Conservation (phyloP, 1,284 basidiomycete genomes). For the Phellopilus nigrolimitatus region DNA sequence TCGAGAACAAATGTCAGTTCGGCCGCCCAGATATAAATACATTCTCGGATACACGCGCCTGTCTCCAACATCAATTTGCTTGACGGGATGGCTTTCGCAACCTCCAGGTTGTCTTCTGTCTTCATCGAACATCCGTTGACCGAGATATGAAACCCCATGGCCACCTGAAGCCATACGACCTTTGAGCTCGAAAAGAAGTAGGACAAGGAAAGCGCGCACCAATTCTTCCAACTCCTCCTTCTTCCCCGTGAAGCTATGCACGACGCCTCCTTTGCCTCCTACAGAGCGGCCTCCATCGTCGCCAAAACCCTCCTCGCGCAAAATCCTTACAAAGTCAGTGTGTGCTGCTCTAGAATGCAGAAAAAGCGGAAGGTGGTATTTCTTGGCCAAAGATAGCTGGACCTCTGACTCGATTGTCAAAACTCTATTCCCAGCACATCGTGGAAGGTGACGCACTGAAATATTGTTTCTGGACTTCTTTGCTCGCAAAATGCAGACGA, state of each 20-base stretch:
- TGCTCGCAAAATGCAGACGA: constrained; percentile 65
- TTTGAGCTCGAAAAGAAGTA: neutral
- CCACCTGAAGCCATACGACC: constrained; percentile 39
- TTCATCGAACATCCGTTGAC: constrained; percentile 86
- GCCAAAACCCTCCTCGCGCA: constrained; percentile 61
- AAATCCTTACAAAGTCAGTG: constrained; percentile 65
- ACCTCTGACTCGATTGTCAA: constrained; percentile 32
- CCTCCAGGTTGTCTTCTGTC: constrained; percentile 66
- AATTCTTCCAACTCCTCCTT: constrained; percentile 64
- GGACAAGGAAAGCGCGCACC: constrained; percentile 37
- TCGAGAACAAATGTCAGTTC: constrained; percentile 4
- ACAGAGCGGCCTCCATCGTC: constrained; percentile 49
- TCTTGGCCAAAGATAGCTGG: constrained; percentile 69
- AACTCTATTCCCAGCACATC: neutral
- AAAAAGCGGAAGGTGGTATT: constrained; percentile 76
- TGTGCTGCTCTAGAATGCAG: constrained; percentile 81
- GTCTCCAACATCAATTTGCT: constrained; percentile 78
- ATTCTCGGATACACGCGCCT: constrained; percentile 37
- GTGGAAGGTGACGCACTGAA: constrained; percentile 45
- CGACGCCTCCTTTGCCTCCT: constrained; percentile 69
- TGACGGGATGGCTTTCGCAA: constrained; percentile 56
- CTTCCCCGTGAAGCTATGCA: constrained; percentile 84
- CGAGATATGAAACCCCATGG: constrained; percentile 71
- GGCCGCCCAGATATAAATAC: neutral
- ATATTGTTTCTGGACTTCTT: constrained; percentile 60